Base-by-base conservation (phyloP, 2,329 filamentous ascomycete species). In the Thermomyces lanuginosus region DNA sequence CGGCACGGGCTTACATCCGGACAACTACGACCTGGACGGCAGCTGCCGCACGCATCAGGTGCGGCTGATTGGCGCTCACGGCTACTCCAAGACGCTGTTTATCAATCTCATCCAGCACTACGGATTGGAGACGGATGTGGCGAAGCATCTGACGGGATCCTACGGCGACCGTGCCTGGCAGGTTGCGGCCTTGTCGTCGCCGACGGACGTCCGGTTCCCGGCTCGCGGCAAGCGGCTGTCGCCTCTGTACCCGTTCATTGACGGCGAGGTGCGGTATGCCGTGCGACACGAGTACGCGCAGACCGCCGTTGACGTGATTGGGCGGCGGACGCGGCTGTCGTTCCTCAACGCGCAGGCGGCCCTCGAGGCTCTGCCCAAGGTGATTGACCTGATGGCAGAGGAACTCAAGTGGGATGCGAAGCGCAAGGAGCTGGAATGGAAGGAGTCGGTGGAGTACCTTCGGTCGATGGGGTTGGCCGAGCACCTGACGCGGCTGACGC, bases 41-140 rank as follows among this genome's bases (percentile, higher is more conserved):
- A 64, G 61, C 23, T 91, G 82, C 57, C 79, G 86, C 48, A 91
- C 82, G 2, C 80, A 89, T 51, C 71, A 76, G 41, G 75, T 91
- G 28, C 74, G 78, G 29, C 63, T 92, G 17, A 64, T 89, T 32
- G 82, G 82, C 40, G 79, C 82, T 7, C 82, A 92, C 49, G 81
- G 82, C 29, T 91, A 75, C 60, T 83, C 76, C 53, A 83, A 83
- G 55, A 81, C 83, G 2, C 71, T 93, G 13, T 92, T 92, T 60
- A 92, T 93, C 63, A 84, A 86, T 53, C 62, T 93, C 18, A 89
- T 92, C 46, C 83, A 93, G 53, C 80, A 92, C 57, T 92, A 81
- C 47, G 82, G 82, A 36, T 59, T 93, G 30, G 84, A 92, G 55
- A 92, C 81, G 10, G 82, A 92, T 42, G 80, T 93, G 11, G 84